Conservation (phyloP, 2,329 filamentous ascomycete species). For the Metarhizium rileyi region DNA sequence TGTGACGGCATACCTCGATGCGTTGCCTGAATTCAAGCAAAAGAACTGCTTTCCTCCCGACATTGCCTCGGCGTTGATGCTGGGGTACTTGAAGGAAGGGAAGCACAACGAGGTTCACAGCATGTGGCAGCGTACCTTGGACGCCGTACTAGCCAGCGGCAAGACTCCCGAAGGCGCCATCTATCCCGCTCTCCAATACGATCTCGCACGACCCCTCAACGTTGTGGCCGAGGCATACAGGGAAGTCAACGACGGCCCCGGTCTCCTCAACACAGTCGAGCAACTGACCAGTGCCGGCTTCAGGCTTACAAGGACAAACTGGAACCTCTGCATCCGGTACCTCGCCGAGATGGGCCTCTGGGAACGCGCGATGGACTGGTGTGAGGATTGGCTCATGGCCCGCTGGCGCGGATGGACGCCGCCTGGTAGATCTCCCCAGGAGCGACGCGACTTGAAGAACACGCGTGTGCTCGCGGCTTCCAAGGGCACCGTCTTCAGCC, state of each 20-base stretch:
- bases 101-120: constrained; percentile 51
- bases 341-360: constrained; percentile 52
- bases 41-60: constrained; percentile 35
- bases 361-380: constrained; percentile 60
- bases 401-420: constrained; percentile 65
- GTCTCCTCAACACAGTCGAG: constrained; percentile 40
- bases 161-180: constrained; percentile 19
- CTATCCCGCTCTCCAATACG: constrained; percentile 41
- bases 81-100: constrained; percentile 46
- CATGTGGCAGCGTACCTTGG: constrained; percentile 56
- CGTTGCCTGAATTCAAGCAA: constrained; percentile 25
- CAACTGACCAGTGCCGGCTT: constrained; percentile 59
- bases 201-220: constrained; percentile 38
- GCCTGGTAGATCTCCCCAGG: constrained; percentile 14
- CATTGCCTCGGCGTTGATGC: constrained; percentile 59
- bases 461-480: constrained; percentile 23
- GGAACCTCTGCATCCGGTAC: constrained; percentile 66
- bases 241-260: constrained; percentile 30
- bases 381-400: constrained; percentile 70
- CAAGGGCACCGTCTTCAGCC: constrained; percentile 33
- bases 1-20: constrained; percentile 40
- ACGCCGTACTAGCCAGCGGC: constrained; percentile 34
- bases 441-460: constrained; percentile 28
- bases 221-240: constrained; percentile 38
- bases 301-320: constrained; percentile 62